phyloP scores from a whole-genome alignment of 345 rosid genomes.

The Alliaria petiolata region DNA sequence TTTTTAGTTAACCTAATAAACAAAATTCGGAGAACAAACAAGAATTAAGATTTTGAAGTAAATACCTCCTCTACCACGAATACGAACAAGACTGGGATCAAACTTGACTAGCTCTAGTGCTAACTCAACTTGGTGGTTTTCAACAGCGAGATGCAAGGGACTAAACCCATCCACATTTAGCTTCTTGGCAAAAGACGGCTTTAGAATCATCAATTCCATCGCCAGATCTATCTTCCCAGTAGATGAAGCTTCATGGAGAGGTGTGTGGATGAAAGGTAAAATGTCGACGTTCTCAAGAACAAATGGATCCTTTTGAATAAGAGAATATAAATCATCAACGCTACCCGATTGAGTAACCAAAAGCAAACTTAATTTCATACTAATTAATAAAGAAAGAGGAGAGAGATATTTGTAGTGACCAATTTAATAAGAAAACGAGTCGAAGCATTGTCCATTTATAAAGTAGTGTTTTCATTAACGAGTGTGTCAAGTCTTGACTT shows the following conservation, averaged over 20 bases:
- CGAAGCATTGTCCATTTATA: too few species aligned
- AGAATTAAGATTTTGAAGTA: background rate
- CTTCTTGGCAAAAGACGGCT: conserved; percentile 10
- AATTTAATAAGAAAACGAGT: too few species aligned
- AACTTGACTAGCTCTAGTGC: conserved; percentile 12
- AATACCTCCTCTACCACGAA: conserved; percentile 8
- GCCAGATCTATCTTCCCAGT: background rate
- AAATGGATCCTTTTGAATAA: too few species aligned
- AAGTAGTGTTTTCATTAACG: too few species aligned
- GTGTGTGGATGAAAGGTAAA: background rate
- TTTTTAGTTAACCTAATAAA: background rate
- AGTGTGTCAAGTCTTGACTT: too few species aligned
- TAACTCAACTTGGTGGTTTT: background rate
- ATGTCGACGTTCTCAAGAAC: background rate
- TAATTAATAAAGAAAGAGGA: background rate
- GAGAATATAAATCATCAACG: too few species aligned
- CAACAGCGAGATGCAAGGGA: conserved; percentile 13
- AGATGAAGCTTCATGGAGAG: conserved; percentile 3
- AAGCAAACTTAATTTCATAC: background rate
- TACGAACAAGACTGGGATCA: conserved; percentile 14
- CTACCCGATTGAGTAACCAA: background rate
- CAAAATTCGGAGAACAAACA: background rate
- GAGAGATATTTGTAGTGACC: too few species aligned
- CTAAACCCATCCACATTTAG: background rate
- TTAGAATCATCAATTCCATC: conserved; percentile 5